Conservation (phyloP, 129 eudicot genomes). For the Pseudognaphalium luteoalbum region DNA sequence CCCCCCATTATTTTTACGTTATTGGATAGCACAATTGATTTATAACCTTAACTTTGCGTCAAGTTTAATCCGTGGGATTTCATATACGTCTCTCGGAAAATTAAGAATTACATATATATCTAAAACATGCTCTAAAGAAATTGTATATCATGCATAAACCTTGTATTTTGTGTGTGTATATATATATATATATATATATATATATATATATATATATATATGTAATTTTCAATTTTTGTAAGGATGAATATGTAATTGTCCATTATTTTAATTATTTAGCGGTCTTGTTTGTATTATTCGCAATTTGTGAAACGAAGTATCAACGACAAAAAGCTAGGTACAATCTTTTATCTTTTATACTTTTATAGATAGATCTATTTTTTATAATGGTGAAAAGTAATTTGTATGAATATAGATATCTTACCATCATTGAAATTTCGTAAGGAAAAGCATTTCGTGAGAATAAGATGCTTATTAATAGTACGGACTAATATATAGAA, state of each 20-base stretch:
- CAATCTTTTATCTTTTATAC: background rate
- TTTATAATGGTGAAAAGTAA: background rate
- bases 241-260: no score
- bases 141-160: no score
- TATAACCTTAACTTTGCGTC: background rate
- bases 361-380: background rate
- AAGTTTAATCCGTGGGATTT: no score
- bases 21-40: background rate
- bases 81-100: no score
- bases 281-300: background rate
- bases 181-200: no score
- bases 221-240: no score
- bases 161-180: no score
- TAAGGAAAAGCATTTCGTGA: constrained; percentile 1
- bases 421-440: background rate
- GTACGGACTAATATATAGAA: background rate
- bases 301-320: background rate
- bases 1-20: background rate
- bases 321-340: background rate
- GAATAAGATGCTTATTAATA: constrained; percentile 32
- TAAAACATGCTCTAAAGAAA: no score
- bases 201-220: no score
- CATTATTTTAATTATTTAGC: no score
- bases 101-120: no score
- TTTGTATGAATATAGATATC: constrained; percentile 7